Evolutionary conservation across 495 filamentous ascomycete species (phyloP), one percentile per base, ranked within the genome.

Genomic region (Aspergillus nidulans): DNA sequence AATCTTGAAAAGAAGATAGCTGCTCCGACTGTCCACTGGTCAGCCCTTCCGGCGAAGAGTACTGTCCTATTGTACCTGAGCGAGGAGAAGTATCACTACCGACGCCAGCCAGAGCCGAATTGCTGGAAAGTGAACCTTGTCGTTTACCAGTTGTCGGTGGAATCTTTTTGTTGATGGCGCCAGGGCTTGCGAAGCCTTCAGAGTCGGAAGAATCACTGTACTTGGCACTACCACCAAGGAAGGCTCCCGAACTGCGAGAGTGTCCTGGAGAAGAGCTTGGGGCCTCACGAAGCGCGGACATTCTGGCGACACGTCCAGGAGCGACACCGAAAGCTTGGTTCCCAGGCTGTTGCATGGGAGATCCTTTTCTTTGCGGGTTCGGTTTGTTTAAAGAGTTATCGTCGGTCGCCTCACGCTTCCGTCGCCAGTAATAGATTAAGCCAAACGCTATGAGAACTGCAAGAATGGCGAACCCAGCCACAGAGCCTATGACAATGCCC

Each of bases 21-120:
- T 96, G 95, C 75, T 99, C 95, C 1, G 91, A 96, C 64, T 96
- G 91, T 54, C 91, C 88, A 63, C 90, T 95, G 5, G 87, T 82
- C 47, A 94, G 65, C 21, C 86, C 91, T 64, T 87, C 85, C 2
- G 91, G 91, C 9, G 90, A 95, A 10, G 91, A 94, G 66, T 86
- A 84, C 55, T 88, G 86, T 26, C 85, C 84, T 20, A 79, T 86
- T 34, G 85, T 91, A 38, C 78, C 83, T 6, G 85, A 85, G 30
- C 77, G 73, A 32, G 92, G 92, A 6, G 92, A 96, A 43, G 81
- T 84, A 34, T 85, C 81, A 55, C 88, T 85, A 25, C 86, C 86
- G 23, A 80, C 74, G 8, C 77, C 81, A 36, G 80, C 85, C 9
- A 96, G 76, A 25, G 83, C 81, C 26, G 92, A 97, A 55, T 80